Percentiles rank a stretch among this genome's conserved stretches.
Evolutionary conservation across 2,329 filamentous ascomycete genomes (phyloP).

Genomic region (Sclerotinia minor): DNA sequence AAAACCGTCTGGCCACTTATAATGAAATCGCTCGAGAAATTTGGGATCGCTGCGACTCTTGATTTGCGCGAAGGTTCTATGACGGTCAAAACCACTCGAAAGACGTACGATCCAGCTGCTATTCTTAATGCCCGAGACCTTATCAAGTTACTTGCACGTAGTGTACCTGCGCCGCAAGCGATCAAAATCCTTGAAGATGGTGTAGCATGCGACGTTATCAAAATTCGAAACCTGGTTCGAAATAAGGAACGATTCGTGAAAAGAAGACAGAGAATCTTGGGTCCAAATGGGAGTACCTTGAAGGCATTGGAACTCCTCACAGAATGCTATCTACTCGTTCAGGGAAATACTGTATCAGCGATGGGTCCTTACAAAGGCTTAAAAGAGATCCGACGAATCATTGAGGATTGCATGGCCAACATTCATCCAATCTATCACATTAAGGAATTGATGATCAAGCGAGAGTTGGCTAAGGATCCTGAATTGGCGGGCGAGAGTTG

Average conservation of each 20-base stretch:
- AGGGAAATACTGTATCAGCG: slow-evolving; percentile 89
- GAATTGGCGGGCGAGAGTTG: slow-evolving; percentile 85
- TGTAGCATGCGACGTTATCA: slow-evolving; percentile 91
- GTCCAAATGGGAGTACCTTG: slow-evolving; percentile 85
- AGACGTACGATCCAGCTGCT: slow-evolving; percentile 86
- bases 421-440: slow-evolving; percentile 90
- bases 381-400: slow-evolving; percentile 85
- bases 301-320: slow-evolving; percentile 94
- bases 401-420: slow-evolving; percentile 97
- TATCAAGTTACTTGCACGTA: slow-evolving; percentile 87
- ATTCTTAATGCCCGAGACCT: slow-evolving; percentile 93
- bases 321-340: slow-evolving; percentile 87
- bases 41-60: slow-evolving; percentile 84
- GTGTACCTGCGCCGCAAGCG: slow-evolving; percentile 89
- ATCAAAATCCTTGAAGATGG: slow-evolving; percentile 93
- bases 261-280: slow-evolving; percentile 86
- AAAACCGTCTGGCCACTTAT: slow-evolving; percentile 92
- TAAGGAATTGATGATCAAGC: slow-evolving; percentile 93
- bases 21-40: slow-evolving; percentile 81
- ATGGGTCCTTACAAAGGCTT: slow-evolving; percentile 94
- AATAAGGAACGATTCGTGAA: slow-evolving; percentile 98
- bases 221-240: slow-evolving; percentile 83
- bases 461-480: slow-evolving; percentile 86
- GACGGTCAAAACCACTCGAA: slow-evolving; percentile 92
- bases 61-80: slow-evolving; percentile 95